A percentile compares a stretch with the other conserved stretches of the same genome.
Evolutionary conservation across 495 filamentous ascomycete genomes (phyloP).

Genomic region (Pseudevernia furfuracea): DNA sequence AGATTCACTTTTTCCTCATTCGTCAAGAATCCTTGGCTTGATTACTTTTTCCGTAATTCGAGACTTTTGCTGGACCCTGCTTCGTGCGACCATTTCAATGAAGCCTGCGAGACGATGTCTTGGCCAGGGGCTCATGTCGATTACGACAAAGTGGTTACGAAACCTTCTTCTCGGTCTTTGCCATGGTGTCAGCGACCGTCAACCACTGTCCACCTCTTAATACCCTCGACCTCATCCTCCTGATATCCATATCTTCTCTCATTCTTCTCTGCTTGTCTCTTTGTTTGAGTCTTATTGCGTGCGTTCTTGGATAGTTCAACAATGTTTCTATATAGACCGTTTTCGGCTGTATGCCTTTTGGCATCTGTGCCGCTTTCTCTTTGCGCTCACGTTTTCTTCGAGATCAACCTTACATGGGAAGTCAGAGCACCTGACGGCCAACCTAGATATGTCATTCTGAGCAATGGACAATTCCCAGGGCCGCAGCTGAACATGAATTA

Average conservation of each 20-base stretch:
- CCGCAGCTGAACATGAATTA: constrained; percentile 51
- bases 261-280: not conserved
- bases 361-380: constrained; percentile 4
- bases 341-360: not conserved
- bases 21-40: not conserved
- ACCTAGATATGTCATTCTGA: constrained; percentile 43
- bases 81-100: not conserved
- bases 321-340: not conserved
- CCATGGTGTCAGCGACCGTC: not conserved
- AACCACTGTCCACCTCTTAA: not conserved
- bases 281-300: not conserved
- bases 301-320: not conserved
- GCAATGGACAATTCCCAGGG: constrained; percentile 55
- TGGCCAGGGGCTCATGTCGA: too few species aligned
- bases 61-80: not conserved
- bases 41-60: not conserved
- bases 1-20: not conserved
- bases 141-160: too few species aligned
- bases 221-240: not conserved
- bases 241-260: not conserved
- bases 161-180: not conserved
- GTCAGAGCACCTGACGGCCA: constrained; percentile 31
- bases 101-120: not conserved
- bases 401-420: constrained; percentile 30
- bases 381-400: constrained; percentile 18